Evolutionary conservation across 1,284 basidiomycete species (phyloP).

Genomic region (Leccinum solheimii): DNA sequence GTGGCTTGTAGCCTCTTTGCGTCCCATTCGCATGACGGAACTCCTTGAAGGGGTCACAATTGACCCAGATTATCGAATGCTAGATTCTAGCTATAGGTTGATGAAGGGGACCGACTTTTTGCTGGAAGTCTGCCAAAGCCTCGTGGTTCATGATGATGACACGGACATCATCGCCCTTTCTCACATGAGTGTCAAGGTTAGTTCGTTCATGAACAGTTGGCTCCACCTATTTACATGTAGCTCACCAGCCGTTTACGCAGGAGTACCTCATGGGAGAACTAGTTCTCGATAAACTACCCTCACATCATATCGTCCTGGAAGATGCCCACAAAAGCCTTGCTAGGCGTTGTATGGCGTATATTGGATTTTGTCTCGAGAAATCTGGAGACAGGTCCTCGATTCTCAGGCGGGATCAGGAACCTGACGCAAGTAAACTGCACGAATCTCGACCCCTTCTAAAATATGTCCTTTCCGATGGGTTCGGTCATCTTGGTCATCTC

Average conservation of each 20-base stretch:
- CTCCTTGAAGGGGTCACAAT: constrained; percentile 5
- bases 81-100: not conserved
- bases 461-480: constrained; percentile 8
- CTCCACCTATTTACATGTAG: not conserved
- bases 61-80: not conserved
- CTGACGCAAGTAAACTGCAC: not conserved
- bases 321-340: constrained; percentile 2
- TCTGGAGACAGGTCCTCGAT: not conserved
- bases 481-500: constrained; percentile 8
- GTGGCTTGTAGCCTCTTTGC: constrained; percentile 5
- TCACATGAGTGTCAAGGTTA: constrained; percentile 13
- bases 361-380: not conserved
- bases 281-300: not conserved
- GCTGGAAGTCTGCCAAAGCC: constrained; percentile 1
- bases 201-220: not conserved
- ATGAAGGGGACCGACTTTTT: not conserved
- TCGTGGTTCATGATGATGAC: constrained; percentile 4
- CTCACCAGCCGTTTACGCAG: not conserved
- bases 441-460: not conserved
- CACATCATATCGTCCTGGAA: not conserved
- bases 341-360: constrained; percentile 7
- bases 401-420: not conserved
- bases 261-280: constrained; percentile 7
- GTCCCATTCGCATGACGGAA: not conserved
- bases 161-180: constrained; percentile 3